These are phyloP conservation scores for Fusarium staphyleae DNA, from an alignment of 2,329 filamentous ascomycete species.

Conservation along the genomic window DNA sequence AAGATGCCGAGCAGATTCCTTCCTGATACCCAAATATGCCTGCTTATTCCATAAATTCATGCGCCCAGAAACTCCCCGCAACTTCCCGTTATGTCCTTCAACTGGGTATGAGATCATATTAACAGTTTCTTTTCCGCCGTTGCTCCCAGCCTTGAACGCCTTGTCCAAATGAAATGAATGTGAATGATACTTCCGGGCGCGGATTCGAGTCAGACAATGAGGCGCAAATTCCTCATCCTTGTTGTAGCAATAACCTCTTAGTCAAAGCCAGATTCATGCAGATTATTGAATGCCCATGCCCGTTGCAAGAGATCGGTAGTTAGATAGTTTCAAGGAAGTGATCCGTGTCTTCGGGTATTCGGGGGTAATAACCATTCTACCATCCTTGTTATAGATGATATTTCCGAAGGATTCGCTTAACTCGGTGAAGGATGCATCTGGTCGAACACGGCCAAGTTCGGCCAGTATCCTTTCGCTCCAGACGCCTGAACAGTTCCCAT, in stretches of 20 bases:
- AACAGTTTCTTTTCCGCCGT: constrained; percentile 23
- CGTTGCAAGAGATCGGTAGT: constrained; percentile 60
- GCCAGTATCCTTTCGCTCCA: constrained; percentile 74
- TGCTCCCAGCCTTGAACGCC: constrained; percentile 33
- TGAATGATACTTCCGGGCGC: background rate
- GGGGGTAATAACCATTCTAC: constrained; percentile 62
- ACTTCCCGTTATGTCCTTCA: constrained; percentile 20
- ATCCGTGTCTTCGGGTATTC: constrained; percentile 61
- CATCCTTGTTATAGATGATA: constrained; percentile 65
- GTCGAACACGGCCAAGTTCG: constrained; percentile 65
- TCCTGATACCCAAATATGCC: constrained; percentile 16
- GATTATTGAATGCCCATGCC: constrained; percentile 48
- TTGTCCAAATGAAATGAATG: constrained; percentile 21
- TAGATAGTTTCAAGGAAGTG: constrained; percentile 63
- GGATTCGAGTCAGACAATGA: background rate
- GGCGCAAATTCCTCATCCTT: background rate
- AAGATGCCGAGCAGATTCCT: constrained; percentile 30
- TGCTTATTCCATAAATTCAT: constrained; percentile 34
- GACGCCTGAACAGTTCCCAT: constrained; percentile 69
- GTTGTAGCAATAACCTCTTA: background rate
- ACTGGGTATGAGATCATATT: constrained; percentile 40
- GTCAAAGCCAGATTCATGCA: background rate
- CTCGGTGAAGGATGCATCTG: constrained; percentile 65
- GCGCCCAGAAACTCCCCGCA: constrained; percentile 38
- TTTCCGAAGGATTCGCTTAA: constrained; percentile 70